Percentiles rank a stretch among this genome's conserved stretches.
Conservation (phyloP, 768 basidiomycete genomes). For the Podaxis sp. region DNA sequence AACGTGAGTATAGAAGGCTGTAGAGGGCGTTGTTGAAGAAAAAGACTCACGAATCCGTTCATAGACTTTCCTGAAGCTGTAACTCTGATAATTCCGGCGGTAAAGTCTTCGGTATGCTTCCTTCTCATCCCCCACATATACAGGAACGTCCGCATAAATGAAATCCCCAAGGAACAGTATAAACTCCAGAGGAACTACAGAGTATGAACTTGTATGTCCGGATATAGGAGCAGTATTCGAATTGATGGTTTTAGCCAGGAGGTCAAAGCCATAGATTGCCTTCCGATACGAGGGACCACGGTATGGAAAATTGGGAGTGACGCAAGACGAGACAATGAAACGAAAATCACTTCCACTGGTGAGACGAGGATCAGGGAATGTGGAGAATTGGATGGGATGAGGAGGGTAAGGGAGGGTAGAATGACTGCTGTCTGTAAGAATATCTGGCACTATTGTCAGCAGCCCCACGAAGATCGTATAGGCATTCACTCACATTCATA, state of each 20-base stretch:
- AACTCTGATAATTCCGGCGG: slow-evolving; percentile 59
- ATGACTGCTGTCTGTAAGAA: slow-evolving; percentile 34
- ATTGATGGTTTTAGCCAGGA: slow-evolving; percentile 53
- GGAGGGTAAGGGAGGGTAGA: slow-evolving; percentile 46
- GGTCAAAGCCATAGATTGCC: slow-evolving; percentile 60
- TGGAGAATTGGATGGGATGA: slow-evolving; percentile 56
- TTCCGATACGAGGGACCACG: slow-evolving; percentile 43
- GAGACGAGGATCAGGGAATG: slow-evolving; percentile 69
- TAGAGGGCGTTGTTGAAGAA: not conserved
- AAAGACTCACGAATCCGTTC: slow-evolving; percentile 59
- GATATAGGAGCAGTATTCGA: slow-evolving; percentile 15
- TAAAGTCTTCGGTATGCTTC: slow-evolving; percentile 64
- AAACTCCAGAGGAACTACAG: slow-evolving; percentile 41
- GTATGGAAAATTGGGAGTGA: slow-evolving; percentile 73
- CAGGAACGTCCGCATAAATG: slow-evolving; percentile 71
- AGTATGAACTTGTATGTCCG: not conserved
- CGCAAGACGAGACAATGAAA: slow-evolving; percentile 65
- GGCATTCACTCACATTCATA: slow-evolving; percentile 58
- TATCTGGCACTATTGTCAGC: slow-evolving; percentile 29
- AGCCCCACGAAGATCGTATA: not conserved
- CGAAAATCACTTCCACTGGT: slow-evolving; percentile 52
- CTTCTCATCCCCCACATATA: slow-evolving; percentile 52
- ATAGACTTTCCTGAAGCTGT: slow-evolving; percentile 63
- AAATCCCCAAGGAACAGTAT: slow-evolving; percentile 72
- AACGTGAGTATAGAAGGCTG: not conserved